Conservation (phyloP, 352 stramenopile genomes). For the Pythium aquatile region DNA sequence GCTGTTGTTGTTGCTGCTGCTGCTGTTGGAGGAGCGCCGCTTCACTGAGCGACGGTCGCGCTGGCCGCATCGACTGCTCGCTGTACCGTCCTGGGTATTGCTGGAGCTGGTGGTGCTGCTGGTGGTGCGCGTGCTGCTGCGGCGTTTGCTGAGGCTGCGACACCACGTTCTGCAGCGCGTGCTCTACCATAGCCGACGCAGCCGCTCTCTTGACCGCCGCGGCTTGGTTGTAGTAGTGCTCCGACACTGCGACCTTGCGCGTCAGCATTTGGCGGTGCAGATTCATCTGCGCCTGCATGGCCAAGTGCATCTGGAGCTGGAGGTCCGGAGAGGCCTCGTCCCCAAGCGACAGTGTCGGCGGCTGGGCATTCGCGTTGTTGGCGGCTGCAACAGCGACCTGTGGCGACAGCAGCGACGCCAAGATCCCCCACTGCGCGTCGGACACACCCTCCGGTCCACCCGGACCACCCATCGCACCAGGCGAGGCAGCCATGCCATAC, state of each 20-base stretch:
- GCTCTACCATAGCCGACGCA: slow-evolving; percentile 25
- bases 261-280: slow-evolving; percentile 82
- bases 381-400: slow-evolving; percentile 31
- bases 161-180: slow-evolving; percentile 20
- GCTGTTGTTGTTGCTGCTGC: slow-evolving; percentile 7
- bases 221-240: slow-evolving; percentile 39
- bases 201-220: slow-evolving; percentile 20
- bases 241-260: slow-evolving; percentile 77
- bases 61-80: slow-evolving; percentile 4
- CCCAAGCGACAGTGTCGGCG: slow-evolving; percentile 47
- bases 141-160: not conserved
- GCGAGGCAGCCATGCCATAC: slow-evolving; percentile 11
- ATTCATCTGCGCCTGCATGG: slow-evolving; percentile 89
- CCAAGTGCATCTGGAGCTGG: slow-evolving; percentile 83
- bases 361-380: not conserved
- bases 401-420: slow-evolving; percentile 73
- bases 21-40: slow-evolving; percentile 3
- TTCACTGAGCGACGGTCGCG: slow-evolving; percentile 13
- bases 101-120: not conserved
- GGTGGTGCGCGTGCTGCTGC: not conserved
- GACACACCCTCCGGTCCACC: slow-evolving; percentile 23
- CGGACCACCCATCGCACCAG: not conserved
- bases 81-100: not conserved
- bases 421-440: slow-evolving; percentile 74
- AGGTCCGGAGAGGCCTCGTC: slow-evolving; percentile 46